Percentiles rank a stretch among this genome's conserved stretches.
Evolutionary conservation across 441 rosid genomes (phyloP).

Genomic region (Dalechampia spathulata): DNA sequence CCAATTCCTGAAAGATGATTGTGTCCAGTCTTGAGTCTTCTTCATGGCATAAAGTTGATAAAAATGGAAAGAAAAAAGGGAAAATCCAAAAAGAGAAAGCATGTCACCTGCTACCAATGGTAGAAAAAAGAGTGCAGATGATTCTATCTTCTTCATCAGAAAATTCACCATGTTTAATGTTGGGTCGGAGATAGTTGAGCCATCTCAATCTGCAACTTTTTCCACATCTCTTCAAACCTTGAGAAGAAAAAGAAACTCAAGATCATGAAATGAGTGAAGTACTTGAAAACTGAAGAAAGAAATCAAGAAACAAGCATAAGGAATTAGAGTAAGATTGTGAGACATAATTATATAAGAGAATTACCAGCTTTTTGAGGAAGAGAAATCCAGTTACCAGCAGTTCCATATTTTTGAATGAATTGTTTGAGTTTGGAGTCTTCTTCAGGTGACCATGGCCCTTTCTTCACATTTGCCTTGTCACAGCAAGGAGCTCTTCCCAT

Average conservation of each 20-base stretch:
- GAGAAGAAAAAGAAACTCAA: not conserved
- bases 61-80: too few species aligned
- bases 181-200: slow-evolving; percentile 67
- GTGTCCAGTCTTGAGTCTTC: too few species aligned
- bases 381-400: slow-evolving; percentile 64
- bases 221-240: slow-evolving; percentile 64
- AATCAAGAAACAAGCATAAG: too few species aligned
- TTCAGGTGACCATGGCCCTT: slow-evolving; percentile 74
- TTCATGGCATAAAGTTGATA: too few species aligned
- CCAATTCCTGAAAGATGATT: too few species aligned
- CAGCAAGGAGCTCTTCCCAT: slow-evolving; percentile 86
- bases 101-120: slow-evolving; percentile 58
- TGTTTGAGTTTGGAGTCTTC: slow-evolving; percentile 53
- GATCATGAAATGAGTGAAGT: not conserved
- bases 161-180: slow-evolving; percentile 60
- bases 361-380: slow-evolving; percentile 62
- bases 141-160: slow-evolving; percentile 50
- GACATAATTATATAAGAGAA: too few species aligned
- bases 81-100: not conserved
- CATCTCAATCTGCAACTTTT: slow-evolving; percentile 68
- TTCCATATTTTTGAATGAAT: slow-evolving; percentile 43
- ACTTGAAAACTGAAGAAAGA: not conserved
- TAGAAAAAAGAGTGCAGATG: slow-evolving; percentile 42
- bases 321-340: too few species aligned
- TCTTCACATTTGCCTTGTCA: slow-evolving; percentile 63